phyloP scores from a whole-genome alignment of 1,139 yeast species.

The Yamadazyma buinensis region DNA sequence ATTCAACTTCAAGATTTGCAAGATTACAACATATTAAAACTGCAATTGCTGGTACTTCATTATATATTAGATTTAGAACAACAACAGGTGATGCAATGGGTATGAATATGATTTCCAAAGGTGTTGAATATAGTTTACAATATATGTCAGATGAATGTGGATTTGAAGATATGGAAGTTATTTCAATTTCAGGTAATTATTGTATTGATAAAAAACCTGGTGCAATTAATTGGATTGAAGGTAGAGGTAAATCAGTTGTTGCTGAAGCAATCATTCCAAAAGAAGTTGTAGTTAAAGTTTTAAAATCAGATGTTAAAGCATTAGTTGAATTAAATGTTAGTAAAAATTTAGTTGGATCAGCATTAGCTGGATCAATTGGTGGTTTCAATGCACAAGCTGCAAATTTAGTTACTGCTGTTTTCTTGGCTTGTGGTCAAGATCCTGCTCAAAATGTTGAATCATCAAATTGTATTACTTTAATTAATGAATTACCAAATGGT shows the following conservation, averaged over 20 bases:
- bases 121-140: constrained; percentile 83
- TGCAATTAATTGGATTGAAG: constrained; percentile 98
- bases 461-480: constrained; percentile 93
- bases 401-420: constrained; percentile 89
- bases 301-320: constrained; percentile 90
- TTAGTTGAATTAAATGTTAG: constrained; percentile 83
- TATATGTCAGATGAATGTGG: constrained; percentile 88
- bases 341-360: constrained; percentile 92
- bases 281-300: constrained; percentile 71
- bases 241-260: constrained; percentile 96
- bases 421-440: constrained; percentile 95
- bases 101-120: constrained; percentile 99
- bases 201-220: constrained; percentile 98
- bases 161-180: constrained; percentile 88
- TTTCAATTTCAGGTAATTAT: constrained; percentile 94
- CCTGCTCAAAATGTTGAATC: constrained; percentile 98
- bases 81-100: constrained; percentile 99
- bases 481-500: constrained; percentile 64
- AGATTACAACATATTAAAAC: constrained; percentile 87
- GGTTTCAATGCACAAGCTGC: constrained; percentile 99
- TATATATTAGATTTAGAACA: constrained; percentile 89
- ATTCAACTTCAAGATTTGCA: constrained; percentile 96
- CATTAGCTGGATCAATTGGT: constrained; percentile 98
- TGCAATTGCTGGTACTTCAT: constrained; percentile 89
- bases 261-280: constrained; percentile 95